phyloP scores from a whole-genome alignment of 2,329 filamentous ascomycete species.

The Exophiala lecanii-corni region DNA sequence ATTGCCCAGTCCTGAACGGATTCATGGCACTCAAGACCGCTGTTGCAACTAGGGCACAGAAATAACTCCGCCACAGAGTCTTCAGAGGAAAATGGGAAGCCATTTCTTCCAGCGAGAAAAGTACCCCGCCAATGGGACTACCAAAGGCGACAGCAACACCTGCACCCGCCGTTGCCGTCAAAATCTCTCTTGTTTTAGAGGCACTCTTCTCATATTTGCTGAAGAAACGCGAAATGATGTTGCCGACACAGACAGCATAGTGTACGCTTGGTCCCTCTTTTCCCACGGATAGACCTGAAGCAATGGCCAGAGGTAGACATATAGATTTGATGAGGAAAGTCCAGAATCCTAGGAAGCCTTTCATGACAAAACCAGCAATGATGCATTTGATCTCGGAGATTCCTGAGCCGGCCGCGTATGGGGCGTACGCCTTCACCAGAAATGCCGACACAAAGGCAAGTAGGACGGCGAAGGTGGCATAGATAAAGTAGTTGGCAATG shows the following conservation, averaged over 20 bases:
- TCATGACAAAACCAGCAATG: constrained; percentile 98
- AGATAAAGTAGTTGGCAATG: constrained; percentile 78
- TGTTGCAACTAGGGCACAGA: constrained; percentile 92
- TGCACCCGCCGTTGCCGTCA: constrained; percentile 90
- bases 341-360: constrained; percentile 88
- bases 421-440: constrained; percentile 85
- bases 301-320: constrained; percentile 84
- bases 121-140: constrained; percentile 90
- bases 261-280: constrained; percentile 99
- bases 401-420: constrained; percentile 91
- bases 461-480: constrained; percentile 75
- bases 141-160: constrained; percentile 96
- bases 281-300: constrained; percentile 86
- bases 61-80: constrained; percentile 96
- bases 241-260: constrained; percentile 95
- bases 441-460: constrained; percentile 80
- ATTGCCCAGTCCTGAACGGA: constrained; percentile 89
- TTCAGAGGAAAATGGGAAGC: constrained; percentile 93
- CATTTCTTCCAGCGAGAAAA: constrained; percentile 98
- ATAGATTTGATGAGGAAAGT: constrained; percentile 93
- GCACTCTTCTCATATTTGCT: constrained; percentile 88
- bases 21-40: constrained; percentile 94
- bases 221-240: constrained; percentile 90
- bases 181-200: constrained; percentile 88
- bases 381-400: constrained; percentile 99